Percentiles rank a stretch among this genome's conserved stretches.
These are phyloP conservation scores for Fraxinus platypoda DNA, from an alignment of 305 asterid species.

Conservation along the genomic window DNA sequence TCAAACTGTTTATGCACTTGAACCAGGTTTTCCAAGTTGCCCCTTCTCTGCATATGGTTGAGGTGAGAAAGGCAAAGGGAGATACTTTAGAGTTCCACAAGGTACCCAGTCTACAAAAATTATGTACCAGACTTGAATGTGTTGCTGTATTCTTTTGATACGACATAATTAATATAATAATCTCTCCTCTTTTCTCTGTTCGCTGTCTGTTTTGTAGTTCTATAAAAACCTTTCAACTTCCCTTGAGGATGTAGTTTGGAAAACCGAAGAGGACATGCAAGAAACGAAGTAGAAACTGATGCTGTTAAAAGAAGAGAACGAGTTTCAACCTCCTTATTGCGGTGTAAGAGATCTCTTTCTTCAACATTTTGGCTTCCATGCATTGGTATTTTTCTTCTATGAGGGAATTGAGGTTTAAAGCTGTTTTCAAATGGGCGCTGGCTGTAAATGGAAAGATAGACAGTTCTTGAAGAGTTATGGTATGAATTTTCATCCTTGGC, in stretches of 20 bases:
- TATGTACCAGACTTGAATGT: background rate
- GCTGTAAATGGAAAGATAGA: conserved; percentile 6
- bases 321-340: background rate
- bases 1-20: background rate
- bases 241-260: conserved; percentile 88
- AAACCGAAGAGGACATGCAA: conserved; percentile 81
- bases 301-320: conserved; percentile 13
- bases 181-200: background rate
- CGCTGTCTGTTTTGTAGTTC: conserved; percentile 48
- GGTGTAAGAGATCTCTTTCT: conserved; percentile 22
- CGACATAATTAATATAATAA: background rate
- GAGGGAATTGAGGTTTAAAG: conserved; percentile 20
- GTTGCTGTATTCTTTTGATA: background rate
- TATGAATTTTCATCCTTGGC: conserved; percentile 1
- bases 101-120: conserved; percentile 1
- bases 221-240: conserved; percentile 73
- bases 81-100: conserved; percentile 59
- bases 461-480: conserved; percentile 4
- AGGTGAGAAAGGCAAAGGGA: conserved; percentile 59
- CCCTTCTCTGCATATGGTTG: conserved; percentile 80
- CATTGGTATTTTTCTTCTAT: conserved; percentile 24
- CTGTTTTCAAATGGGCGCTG: background rate
- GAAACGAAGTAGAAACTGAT: conserved; percentile 33
- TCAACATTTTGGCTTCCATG: conserved; percentile 26
- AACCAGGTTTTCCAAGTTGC: conserved; percentile 85